Conservation (phyloP, 148 eudicot genomes). For the Camellia japonica region DNA sequence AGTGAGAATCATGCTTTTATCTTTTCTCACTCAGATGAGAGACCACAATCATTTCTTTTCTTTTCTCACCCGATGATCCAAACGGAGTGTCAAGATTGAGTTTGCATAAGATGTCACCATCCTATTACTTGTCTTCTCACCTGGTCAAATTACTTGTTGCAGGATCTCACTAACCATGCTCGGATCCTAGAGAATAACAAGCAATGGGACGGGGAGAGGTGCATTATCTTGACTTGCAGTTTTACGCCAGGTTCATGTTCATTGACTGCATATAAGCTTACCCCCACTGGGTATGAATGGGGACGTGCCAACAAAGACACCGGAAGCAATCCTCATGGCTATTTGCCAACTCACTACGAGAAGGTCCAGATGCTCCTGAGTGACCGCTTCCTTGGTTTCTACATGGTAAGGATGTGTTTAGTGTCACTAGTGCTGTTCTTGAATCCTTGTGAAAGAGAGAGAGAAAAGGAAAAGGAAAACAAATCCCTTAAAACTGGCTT, state of each 20-base stretch:
- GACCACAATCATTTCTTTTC: too few relatives aligned
- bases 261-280: conserved; percentile 93
- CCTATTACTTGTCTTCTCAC: conserved; percentile 6
- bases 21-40: too few relatives aligned
- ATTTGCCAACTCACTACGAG: conserved; percentile 95
- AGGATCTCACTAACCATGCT: conserved; percentile 93
- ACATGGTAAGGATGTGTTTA: conserved; percentile 62
- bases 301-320: conserved; percentile 86
- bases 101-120: background rate
- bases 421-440: background rate
- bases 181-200: conserved; percentile 80
- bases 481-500: background rate
- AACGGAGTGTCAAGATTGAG: background rate
- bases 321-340: conserved; percentile 91
- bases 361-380: conserved; percentile 99
- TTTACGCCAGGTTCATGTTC: conserved; percentile 99
- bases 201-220: conserved; percentile 98
- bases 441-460: background rate
- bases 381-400: conserved; percentile 98
- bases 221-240: conserved; percentile 93
- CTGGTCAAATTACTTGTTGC: conserved; percentile 9
- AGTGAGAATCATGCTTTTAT: too few relatives aligned
- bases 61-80: too few relatives aligned
- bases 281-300: conserved; percentile 97
- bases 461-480: too few relatives aligned